phyloP scores from a whole-genome alignment of 352 stramenopile species.

The Aphanomyces invadans region DNA sequence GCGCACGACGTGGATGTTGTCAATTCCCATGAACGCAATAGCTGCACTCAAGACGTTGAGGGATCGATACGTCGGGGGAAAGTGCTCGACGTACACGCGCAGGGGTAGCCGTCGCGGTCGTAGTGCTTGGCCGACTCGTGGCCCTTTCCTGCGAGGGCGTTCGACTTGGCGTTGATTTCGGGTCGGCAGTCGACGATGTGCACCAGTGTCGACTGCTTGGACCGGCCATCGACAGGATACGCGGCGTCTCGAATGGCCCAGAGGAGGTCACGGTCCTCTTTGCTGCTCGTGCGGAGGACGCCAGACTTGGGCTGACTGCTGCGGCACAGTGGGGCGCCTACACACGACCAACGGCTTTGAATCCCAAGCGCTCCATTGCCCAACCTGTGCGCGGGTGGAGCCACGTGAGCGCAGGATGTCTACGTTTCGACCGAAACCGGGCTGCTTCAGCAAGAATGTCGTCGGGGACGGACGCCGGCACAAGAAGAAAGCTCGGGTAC shows the following conservation, averaged over 20 bases:
- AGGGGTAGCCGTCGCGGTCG: conserved; percentile 59
- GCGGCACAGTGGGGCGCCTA: conserved; percentile 85
- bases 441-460: conserved; percentile 60
- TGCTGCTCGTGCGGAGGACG: conserved; percentile 87
- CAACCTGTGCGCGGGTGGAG: conserved; percentile 71
- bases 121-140: conserved; percentile 86
- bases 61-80: not conserved
- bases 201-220: conserved; percentile 66
- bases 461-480: conserved; percentile 51
- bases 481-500: conserved; percentile 67
- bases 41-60: conserved; percentile 1
- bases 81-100: conserved; percentile 31
- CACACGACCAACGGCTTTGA: not conserved
- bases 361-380: too few relatives aligned
- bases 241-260: conserved; percentile 78
- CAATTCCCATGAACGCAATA: conserved; percentile 84
- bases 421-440: conserved; percentile 65
- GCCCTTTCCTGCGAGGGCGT: conserved; percentile 84
- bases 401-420: conserved; percentile 85
- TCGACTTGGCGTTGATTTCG: conserved; percentile 87
- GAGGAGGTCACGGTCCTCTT: conserved; percentile 87
- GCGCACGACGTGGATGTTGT: conserved; percentile 83
- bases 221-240: conserved; percentile 38
- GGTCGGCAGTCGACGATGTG: conserved; percentile 87
- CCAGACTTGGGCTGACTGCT: conserved; percentile 94